phyloP scores from a whole-genome alignment of 1,284 basidiomycete genomes.

The Schizophyllum amplum region DNA sequence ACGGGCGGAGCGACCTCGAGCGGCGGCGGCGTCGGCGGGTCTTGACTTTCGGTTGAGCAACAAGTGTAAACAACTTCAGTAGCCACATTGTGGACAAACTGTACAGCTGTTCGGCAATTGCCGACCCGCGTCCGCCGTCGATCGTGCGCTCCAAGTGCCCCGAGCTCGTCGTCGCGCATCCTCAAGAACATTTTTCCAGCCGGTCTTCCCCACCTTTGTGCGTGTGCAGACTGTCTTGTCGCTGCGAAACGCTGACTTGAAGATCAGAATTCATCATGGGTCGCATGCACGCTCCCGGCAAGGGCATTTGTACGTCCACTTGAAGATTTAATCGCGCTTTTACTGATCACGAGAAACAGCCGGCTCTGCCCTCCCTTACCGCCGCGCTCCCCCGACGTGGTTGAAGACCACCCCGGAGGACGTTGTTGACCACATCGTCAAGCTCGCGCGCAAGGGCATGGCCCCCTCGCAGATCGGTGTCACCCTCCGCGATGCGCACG shows the following conservation, averaged over 20 bases:
- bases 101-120: neutral
- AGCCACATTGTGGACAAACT: neutral
- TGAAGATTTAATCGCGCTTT: constrained; percentile 1
- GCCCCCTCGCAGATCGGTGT: constrained; percentile 99
- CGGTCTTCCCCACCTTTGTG: neutral
- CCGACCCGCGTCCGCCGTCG: neutral
- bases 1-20: neutral
- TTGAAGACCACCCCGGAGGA: constrained; percentile 95
- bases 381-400: constrained; percentile 92
- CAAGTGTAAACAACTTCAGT: neutral
- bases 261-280: constrained; percentile 46
- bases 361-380: constrained; percentile 97
- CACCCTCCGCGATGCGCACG: constrained; percentile 95
- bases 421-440: constrained; percentile 93
- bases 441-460: constrained; percentile 96
- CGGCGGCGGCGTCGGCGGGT: neutral
- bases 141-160: neutral
- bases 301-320: constrained; percentile 82
- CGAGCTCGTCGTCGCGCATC: neutral
- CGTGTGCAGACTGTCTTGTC: neutral
- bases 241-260: neutral
- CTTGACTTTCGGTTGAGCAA: neutral
- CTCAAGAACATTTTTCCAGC: neutral
- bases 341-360: constrained; percentile 31
- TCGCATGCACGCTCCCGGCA: constrained; percentile 97